phyloP scores from a whole-genome alignment of 495 filamentous ascomycete genomes.

The Daldinia loculata region DNA sequence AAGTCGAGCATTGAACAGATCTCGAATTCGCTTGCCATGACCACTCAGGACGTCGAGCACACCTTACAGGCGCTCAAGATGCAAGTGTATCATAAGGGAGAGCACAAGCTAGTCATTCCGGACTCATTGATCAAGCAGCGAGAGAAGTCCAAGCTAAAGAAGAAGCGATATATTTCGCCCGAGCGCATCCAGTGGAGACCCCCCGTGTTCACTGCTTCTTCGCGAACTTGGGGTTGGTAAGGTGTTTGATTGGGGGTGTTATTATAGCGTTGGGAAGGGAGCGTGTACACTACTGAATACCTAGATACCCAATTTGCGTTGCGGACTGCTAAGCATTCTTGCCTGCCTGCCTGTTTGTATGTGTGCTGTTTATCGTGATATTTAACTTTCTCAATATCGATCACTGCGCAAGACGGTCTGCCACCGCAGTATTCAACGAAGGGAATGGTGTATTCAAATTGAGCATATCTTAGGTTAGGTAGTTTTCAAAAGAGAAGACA shows the following conservation, averaged over 20 bases:
- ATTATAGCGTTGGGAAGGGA: conserved; percentile 3
- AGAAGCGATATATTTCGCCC: conserved; percentile 76
- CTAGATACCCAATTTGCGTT: conserved; percentile 24
- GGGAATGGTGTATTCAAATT: not conserved
- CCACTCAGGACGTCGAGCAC: conserved; percentile 91
- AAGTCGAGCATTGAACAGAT: conserved; percentile 84
- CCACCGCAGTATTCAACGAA: not conserved
- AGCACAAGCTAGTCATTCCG: conserved; percentile 89
- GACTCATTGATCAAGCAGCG: conserved; percentile 73
- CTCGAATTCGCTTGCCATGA: conserved; percentile 85
- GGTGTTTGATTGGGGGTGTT: not conserved
- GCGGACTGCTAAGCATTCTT: not conserved
- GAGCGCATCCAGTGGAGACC: conserved; percentile 91
- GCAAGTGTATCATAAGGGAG: conserved; percentile 91
- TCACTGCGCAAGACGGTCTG: not conserved
- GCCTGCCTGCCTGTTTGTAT: not conserved
- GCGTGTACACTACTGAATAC: not conserved
- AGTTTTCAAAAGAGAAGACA: not conserved
- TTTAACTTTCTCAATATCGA: not conserved
- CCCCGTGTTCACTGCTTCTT: conserved; percentile 88
- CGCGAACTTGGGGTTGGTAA: conserved; percentile 96
- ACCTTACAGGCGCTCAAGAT: conserved; percentile 92
- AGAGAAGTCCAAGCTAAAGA: conserved; percentile 77
- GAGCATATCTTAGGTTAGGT: not conserved
- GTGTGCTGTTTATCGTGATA: not conserved